Evolutionary conservation across 1,139 yeast genomes (phyloP).

Genomic region (Yamadazyma sp.): DNA sequence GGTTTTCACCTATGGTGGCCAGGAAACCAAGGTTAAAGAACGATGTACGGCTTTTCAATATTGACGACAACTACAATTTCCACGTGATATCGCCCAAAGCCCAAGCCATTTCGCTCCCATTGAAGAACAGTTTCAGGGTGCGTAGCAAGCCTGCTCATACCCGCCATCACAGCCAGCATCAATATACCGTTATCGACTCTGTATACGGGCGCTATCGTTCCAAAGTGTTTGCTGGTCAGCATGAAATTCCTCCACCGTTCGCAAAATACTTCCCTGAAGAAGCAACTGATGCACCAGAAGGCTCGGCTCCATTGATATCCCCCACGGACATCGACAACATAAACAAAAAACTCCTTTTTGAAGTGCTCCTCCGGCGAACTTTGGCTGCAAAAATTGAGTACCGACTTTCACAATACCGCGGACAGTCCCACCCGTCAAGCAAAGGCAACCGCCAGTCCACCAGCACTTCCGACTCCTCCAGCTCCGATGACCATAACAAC

Average conservation of each 20-base stretch:
- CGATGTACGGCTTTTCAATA: conserved; percentile 10
- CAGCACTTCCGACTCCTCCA: not conserved
- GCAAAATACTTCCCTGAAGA: conserved; percentile 34
- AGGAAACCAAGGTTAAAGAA: conserved; percentile 23
- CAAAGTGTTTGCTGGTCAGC: conserved; percentile 26
- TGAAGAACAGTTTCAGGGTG: conserved; percentile 17
- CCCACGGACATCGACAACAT: conserved; percentile 27
- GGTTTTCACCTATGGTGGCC: conserved; percentile 12
- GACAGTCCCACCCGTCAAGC: too few species aligned
- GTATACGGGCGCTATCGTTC: conserved; percentile 28
- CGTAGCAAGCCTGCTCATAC: conserved; percentile 5
- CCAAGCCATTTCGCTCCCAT: conserved; percentile 19
- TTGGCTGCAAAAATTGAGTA: conserved; percentile 45
- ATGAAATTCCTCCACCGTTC: conserved; percentile 26
- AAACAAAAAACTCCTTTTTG: conserved; percentile 35
- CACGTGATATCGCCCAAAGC: conserved; percentile 11
- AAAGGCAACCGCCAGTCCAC: too few species aligned
- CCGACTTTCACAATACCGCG: conserved; percentile 26
- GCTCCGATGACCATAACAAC: conserved; percentile 5
- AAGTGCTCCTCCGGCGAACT: conserved; percentile 40
- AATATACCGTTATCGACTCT: conserved; percentile 18
- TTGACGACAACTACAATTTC: conserved; percentile 9
- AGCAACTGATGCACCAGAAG: conserved; percentile 18
- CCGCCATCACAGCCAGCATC: conserved; percentile 3
- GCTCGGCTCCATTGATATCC: not conserved